These are phyloP conservation scores for Heteromeles arbutifolia DNA, from an alignment of 306 rosid species.

Conservation along the genomic window DNA sequence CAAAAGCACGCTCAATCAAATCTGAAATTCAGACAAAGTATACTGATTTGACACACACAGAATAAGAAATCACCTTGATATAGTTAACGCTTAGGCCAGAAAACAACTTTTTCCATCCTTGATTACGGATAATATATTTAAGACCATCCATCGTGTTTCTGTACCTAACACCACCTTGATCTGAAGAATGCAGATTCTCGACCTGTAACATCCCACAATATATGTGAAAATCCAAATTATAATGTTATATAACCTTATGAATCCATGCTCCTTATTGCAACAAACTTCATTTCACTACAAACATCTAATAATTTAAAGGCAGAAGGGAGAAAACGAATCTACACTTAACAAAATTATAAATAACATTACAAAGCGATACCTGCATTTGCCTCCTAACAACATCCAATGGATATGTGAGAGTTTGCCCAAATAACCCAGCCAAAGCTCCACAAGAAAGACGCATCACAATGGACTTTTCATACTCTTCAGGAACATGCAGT, in stretches of 20 bases:
- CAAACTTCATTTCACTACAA: not conserved
- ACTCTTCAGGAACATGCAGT: constrained; percentile 75
- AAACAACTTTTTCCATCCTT: constrained; percentile 89
- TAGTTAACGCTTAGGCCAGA: constrained; percentile 91
- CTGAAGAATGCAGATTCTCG: constrained; percentile 46
- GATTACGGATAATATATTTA: constrained; percentile 48
- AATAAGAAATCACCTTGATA: constrained; percentile 62
- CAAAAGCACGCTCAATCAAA: not conserved
- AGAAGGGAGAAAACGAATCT: not conserved
- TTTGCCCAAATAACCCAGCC: constrained; percentile 95
- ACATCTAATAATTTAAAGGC: not conserved
- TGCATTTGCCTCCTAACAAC: constrained; percentile 99
- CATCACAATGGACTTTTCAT: constrained; percentile 62
- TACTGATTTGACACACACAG: not conserved
- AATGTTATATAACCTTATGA: not conserved
- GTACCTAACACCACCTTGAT: constrained; percentile 43
- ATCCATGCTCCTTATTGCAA: not conserved
- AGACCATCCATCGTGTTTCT: constrained; percentile 65
- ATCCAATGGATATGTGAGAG: constrained; percentile 88
- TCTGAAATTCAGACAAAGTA: not conserved
- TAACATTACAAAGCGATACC: constrained; percentile 33
- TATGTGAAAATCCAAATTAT: constrained; percentile 10
- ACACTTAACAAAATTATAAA: not conserved
- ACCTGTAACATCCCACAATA: constrained; percentile 49
- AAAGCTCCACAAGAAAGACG: constrained; percentile 94